These are phyloP conservation scores for Calonectria crousiana DNA, from an alignment of 2,329 filamentous ascomycete species.

Conservation along the genomic window DNA sequence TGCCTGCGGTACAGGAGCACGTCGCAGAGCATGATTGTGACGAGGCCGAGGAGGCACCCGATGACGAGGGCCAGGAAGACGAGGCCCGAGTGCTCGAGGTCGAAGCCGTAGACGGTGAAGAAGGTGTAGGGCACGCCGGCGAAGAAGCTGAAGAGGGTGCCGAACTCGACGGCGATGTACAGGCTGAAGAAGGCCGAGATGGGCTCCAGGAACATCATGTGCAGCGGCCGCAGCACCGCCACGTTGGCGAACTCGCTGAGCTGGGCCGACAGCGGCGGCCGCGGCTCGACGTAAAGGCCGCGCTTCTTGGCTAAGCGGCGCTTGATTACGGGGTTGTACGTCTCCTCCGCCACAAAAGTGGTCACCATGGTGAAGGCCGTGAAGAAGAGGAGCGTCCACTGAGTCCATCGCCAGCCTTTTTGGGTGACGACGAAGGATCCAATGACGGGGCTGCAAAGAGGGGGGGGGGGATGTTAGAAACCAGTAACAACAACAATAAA, in stretches of 20 bases:
- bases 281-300: constrained; percentile 42
- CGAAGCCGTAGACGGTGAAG: constrained; percentile 57
- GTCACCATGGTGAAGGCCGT: constrained; percentile 51
- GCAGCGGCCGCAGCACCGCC: constrained; percentile 62
- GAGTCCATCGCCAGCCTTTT: constrained; percentile 66
- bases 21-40: constrained; percentile 57
- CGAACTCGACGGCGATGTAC: constrained; percentile 64
- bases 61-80: constrained; percentile 61
- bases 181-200: constrained; percentile 69
- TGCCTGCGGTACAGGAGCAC: constrained; percentile 55
- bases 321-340: constrained; percentile 66
- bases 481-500: accelerated
- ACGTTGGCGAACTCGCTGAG: constrained; percentile 53
- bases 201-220: constrained; percentile 72
- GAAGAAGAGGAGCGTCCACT: constrained; percentile 64
- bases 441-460: constrained; percentile 55
- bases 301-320: constrained; percentile 53
- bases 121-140: constrained; percentile 64
- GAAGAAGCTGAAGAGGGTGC: constrained; percentile 66
- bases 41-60: constrained; percentile 58
- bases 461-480: too few species aligned
- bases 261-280: constrained; percentile 39
- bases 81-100: constrained; percentile 54
- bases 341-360: constrained; percentile 62
- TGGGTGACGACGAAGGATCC: constrained; percentile 60